Evolutionary conservation across 2,329 filamentous ascomycete species (phyloP), one percentile per base, ranked within the genome.

Genomic region (Chaetomium olivaceum): DNA sequence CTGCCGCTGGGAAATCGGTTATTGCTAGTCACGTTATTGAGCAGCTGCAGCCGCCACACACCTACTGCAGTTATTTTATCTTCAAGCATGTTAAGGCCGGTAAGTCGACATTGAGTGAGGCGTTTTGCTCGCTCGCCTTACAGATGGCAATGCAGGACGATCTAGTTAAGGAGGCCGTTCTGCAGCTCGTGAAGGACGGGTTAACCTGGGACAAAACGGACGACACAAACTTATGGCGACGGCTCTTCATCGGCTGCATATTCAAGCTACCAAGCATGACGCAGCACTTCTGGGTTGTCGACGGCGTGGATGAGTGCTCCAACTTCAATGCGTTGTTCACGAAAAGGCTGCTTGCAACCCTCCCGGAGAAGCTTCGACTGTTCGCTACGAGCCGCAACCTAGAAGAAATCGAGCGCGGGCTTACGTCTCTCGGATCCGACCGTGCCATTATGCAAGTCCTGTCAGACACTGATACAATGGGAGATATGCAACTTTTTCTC

Each of bases 1-100:
- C 77, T 11, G 77, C 68, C 3, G 69, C 73, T 8, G 77, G 77
- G 11, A 79, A 79, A 64, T 79, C 77, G 0, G 69, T 79, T 19
- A 65, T 79, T 25, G 68, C 72, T 1, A 71, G 74, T 16, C 73
- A 76, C 59, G 63, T 77, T 21, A 70, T 78, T 36, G 70, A 76
- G 14, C 68, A 74, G 7, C 67, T 78, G 8, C 63, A 61, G 16
- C 21, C 54, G 0, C 39, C 63, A 14, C 58, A 66, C 5, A n/a
- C 50, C 8, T 68, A 64, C 46, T 74, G 71, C 68, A 74, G 71
- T 57, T 76, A 74, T 62, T 76, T 74, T 58, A 71, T 75, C 65
- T 76, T 69, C 66, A 74, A 65, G 63, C 70, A 73, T 31, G 63
- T 43, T n/a, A 70, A 70, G 50, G 56, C 59, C 19, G 70, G 62